A percentile compares a stretch with the other conserved stretches of the same genome.
These are phyloP conservation scores for Orbilia blumenaviensis DNA, from an alignment of 2,329 filamentous ascomycete species.

Conservation along the genomic window DNA sequence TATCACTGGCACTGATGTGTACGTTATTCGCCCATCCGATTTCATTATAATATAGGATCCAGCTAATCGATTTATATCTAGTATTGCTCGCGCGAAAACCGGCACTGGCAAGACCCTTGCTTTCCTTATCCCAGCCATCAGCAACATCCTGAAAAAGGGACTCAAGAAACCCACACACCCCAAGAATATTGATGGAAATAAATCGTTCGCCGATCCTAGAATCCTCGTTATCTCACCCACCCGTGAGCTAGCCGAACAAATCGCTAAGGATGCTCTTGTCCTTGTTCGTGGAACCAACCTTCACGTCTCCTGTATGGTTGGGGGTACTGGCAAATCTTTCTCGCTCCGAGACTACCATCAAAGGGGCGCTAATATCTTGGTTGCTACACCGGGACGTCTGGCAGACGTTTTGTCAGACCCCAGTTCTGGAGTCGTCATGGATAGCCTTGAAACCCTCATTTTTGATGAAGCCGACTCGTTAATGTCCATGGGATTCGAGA, in stretches of 20 bases:
- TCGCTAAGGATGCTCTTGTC: constrained; percentile 78
- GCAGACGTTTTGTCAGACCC: constrained; percentile 79
- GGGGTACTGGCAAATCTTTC: constrained; percentile 79
- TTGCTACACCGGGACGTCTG: constrained; percentile 89
- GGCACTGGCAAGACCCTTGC: constrained; percentile 96
- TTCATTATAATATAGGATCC: neutral
- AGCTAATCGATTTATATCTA: constrained; percentile 61
- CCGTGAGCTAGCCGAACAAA: constrained; percentile 81
- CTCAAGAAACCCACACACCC: constrained; percentile 60
- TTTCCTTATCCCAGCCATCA: constrained; percentile 85
- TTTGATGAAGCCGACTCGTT: constrained; percentile 75
- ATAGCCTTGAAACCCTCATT: constrained; percentile 69
- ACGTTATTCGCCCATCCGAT: constrained; percentile 61
- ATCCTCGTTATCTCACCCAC: constrained; percentile 80
- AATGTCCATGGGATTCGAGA: constrained; percentile 73
- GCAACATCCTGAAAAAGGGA: constrained; percentile 63
- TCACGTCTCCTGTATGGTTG: constrained; percentile 80
- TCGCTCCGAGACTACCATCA: constrained; percentile 75
- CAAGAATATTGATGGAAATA: constrained; percentile 50
- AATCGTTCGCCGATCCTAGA: constrained; percentile 69
- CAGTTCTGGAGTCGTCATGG: constrained; percentile 70
- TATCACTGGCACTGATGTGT: constrained; percentile 83
- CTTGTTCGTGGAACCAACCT: constrained; percentile 73
- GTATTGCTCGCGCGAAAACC: constrained; percentile 92
- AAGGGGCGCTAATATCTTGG: constrained; percentile 84